Percentiles rank a stretch among this genome's conserved stretches.
Evolutionary conservation across 768 basidiomycete species (phyloP).

Genomic region (Cystoderma amianthinum): DNA sequence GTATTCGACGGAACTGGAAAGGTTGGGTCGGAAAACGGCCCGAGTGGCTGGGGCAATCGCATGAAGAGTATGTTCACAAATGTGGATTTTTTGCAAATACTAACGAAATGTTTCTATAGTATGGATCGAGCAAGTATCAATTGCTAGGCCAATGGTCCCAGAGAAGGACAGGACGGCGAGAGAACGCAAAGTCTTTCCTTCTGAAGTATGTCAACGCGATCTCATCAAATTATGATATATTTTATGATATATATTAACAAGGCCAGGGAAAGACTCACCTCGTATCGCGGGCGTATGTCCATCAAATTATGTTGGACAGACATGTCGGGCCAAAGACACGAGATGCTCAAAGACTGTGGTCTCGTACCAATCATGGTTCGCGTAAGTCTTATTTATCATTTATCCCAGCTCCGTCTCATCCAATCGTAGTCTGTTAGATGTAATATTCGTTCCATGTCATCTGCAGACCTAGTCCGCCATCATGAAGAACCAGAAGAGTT

Average conservation of each 20-base stretch:
- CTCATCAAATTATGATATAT: neutral
- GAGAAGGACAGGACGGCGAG: conserved; percentile 71
- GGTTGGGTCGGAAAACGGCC: conserved; percentile 43
- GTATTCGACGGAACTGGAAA: conserved; percentile 77
- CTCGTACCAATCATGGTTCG: conserved; percentile 95
- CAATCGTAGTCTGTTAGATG: conserved; percentile 74
- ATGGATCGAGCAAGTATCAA: conserved; percentile 81
- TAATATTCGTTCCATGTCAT: conserved; percentile 81
- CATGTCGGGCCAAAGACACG: conserved; percentile 57
- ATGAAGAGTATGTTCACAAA: conserved; percentile 61
- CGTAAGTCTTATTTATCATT: conserved; percentile 40
- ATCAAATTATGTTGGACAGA: conserved; percentile 83
- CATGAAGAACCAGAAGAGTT: conserved; percentile 99
- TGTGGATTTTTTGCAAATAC: neutral
- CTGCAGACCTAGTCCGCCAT: conserved; percentile 78
- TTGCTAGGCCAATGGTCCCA: conserved; percentile 81
- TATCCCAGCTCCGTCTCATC: conserved; percentile 2
- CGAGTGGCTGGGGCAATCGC: conserved; percentile 70
- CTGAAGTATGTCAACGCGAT: conserved; percentile 55
- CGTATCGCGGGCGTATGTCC: conserved; percentile 88
- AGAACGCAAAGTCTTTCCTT: conserved; percentile 79
- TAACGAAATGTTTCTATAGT: conserved; percentile 40
- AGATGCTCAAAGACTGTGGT: conserved; percentile 82
- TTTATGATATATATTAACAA: conserved; percentile 18
- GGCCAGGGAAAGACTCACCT: conserved; percentile 90